Percentiles rank a stretch among this genome's conserved stretches.
Conservation (phyloP, 768 basidiomycete genomes). For the Naganishia friedmannii region DNA sequence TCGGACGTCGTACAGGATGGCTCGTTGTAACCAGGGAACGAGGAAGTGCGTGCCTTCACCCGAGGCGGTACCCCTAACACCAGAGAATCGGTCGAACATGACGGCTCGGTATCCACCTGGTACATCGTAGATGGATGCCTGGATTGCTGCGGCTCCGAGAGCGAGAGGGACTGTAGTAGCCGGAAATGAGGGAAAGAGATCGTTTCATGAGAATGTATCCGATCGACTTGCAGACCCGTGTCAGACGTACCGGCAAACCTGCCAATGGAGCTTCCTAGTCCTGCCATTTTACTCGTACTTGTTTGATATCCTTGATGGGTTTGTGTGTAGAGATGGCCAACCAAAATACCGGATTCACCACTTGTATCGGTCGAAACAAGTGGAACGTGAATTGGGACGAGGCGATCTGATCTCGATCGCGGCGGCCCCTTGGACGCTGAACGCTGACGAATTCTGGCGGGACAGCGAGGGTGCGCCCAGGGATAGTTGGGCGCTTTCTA, state of each 20-base stretch:
- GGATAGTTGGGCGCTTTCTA: background rate
- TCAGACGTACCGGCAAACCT: conserved; percentile 17
- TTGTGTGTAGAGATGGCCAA: no score
- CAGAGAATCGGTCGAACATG: conserved; percentile 96
- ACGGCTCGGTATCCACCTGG: conserved; percentile 86
- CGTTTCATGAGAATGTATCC: background rate
- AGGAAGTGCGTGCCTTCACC: conserved; percentile 95
- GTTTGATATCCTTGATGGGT: background rate
- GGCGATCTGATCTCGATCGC: conserved; percentile 3
- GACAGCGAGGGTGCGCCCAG: background rate
- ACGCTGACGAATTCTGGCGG: conserved; percentile 14
- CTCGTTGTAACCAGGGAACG: conserved; percentile 90
- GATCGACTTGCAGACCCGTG: background rate
- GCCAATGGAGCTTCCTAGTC: conserved; percentile 20
- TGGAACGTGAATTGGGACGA: background rate
- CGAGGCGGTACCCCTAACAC: conserved; percentile 73
- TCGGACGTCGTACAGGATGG: conserved; percentile 94
- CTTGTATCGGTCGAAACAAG: no score
- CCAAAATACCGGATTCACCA: no score
- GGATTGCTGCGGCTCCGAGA: conserved; percentile 55
- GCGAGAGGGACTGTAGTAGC: conserved; percentile 65
- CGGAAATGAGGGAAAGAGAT: background rate
- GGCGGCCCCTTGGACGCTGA: background rate
- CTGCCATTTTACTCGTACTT: background rate
- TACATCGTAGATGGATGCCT: conserved; percentile 63